Evolutionary conservation across 2,329 filamentous ascomycete genomes (phyloP).

Genomic region (Verticillium alfalfae): DNA sequence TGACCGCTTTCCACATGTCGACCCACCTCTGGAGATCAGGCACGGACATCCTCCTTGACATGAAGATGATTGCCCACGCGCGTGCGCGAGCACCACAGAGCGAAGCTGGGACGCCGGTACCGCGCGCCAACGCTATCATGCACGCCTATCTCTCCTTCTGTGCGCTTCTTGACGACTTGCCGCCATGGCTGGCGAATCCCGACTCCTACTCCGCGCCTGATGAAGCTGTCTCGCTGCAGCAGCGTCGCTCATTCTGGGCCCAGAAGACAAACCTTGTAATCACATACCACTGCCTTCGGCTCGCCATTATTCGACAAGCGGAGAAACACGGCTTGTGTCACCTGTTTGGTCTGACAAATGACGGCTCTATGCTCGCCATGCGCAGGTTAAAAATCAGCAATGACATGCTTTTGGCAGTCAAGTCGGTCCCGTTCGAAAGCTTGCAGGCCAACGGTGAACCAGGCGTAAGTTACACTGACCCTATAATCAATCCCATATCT

Average conservation of each 20-base stretch:
- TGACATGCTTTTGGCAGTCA: constrained; percentile 34
- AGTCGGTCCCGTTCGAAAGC: constrained; percentile 34
- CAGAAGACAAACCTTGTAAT: constrained; percentile 33
- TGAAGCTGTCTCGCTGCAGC: neutral
- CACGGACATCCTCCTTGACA: neutral
- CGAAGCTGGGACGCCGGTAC: neutral
- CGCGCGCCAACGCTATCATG: neutral
- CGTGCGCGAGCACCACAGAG: neutral
- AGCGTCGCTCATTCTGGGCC: constrained; percentile 19
- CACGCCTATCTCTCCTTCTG: neutral
- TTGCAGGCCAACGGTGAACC: constrained; percentile 32
- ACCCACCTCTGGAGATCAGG: neutral
- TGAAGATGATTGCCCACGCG: neutral
- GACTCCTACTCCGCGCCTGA: neutral
- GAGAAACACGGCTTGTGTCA: neutral
- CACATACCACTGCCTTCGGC: constrained; percentile 30
- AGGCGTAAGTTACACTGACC: constrained; percentile 18
- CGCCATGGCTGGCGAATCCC: neutral
- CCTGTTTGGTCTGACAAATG: neutral
- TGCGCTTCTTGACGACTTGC: neutral
- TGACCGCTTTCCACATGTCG: neutral
- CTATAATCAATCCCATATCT: neutral
- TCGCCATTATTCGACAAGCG: constrained; percentile 23
- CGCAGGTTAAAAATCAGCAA: constrained; percentile 34
- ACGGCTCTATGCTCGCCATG: neutral